Base-by-base conservation (phyloP, 306 rosid species). In the Cucurbita moschata region DNA sequence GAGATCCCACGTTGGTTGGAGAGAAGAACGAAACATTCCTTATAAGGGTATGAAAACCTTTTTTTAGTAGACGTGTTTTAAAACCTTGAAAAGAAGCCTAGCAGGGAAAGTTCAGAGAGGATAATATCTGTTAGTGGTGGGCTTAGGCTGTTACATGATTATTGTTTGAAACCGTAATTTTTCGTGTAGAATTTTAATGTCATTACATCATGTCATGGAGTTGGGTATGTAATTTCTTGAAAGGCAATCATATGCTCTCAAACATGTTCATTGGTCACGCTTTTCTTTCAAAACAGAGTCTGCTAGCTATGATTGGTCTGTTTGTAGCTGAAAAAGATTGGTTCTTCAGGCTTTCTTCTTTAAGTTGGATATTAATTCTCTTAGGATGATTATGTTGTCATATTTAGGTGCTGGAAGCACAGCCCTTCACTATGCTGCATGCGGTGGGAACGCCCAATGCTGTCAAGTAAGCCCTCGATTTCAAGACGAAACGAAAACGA, bases 381-480 rank as follows among this genome's bases (percentile, higher is more conserved):
- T 21, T 14, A 12, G 10, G 38, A 46, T 74, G 56, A 30, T 60
- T n/a, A 43, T 74, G 39, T 16, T 15, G 11, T 49, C 7, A 21
- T 62, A 8, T 64, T 13, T 81, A 95, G 99, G 97, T 81, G 88
- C 97, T 57, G 99, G 96, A 76, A 95, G 99, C 86, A 88, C 96
- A 40, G 84, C 99, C 62, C 97, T 95, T 52, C 99, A 95, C 81
- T 95, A 91, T 64, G 99, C 97, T 52, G 97, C 97, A 40, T 91
- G 97, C 16, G 96, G 99, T 60, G 99, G 99, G 77, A 89, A 87
- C 88, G 92, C 91, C 37, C 97, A 89, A 77, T 91, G 96, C 71
- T 95, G 99, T 82, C 91, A 89, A 75, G 99, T 95, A 76, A 63
- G 88, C 74, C 56, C 62, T 64, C 72, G n/a, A 15, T 53, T 72